Evolutionary conservation across 352 stramenopile species (phyloP).

Genomic region (Globisporangium heterothallicum): DNA sequence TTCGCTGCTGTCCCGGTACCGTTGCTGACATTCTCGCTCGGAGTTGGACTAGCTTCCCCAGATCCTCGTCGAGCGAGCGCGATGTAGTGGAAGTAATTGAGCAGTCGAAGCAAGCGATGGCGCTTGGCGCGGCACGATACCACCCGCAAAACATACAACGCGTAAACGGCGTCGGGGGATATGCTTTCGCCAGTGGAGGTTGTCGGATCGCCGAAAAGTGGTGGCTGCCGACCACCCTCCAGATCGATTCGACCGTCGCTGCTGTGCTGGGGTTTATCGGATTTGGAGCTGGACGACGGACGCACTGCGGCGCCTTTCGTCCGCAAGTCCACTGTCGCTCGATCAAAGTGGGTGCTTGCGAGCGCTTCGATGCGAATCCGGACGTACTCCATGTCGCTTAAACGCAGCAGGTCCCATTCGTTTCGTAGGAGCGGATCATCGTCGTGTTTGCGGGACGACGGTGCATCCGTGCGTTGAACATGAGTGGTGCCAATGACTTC

Average conservation of each 20-base stretch:
- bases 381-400: slow-evolving; percentile 32
- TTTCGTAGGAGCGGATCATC: slow-evolving; percentile 30
- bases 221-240: too few relatives aligned
- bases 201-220: background rate
- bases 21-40: background rate
- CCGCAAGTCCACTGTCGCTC: slow-evolving; percentile 27
- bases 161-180: slow-evolving; percentile 25
- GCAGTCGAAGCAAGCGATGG: slow-evolving; percentile 30
- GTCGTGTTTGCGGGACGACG: slow-evolving; percentile 8
- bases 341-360: slow-evolving; percentile 28
- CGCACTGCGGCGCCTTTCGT: background rate
- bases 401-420: slow-evolving; percentile 32
- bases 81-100: slow-evolving; percentile 52
- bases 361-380: slow-evolving; percentile 29
- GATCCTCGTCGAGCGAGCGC: slow-evolving; percentile 3
- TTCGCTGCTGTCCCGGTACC: background rate
- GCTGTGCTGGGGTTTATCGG: background rate
- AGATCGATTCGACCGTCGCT: too few relatives aligned
- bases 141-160: slow-evolving; percentile 36
- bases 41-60: too few relatives aligned
- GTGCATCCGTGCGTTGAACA: background rate
- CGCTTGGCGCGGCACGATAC: slow-evolving; percentile 33
- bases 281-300: background rate
- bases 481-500: too few relatives aligned
- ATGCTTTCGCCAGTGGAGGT: slow-evolving; percentile 13